Base-by-base conservation (phyloP, 192 early-diverging fungal species). In the Diversispora epigaea region DNA sequence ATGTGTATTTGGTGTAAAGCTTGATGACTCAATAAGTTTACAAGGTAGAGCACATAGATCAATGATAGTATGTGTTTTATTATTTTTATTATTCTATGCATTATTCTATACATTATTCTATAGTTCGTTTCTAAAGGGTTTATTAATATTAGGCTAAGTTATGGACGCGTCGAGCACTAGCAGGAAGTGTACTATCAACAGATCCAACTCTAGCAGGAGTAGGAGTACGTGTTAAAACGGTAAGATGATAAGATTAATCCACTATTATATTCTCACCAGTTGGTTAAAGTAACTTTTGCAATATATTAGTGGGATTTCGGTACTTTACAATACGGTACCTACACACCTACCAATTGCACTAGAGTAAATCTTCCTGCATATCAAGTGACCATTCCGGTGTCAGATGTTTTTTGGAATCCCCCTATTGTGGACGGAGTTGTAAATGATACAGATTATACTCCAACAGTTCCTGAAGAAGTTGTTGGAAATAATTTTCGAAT, bases 71-170 rank as follows among this genome's bases (percentile, higher is more conserved):
- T 66, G 64, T 47, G 19, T 60, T 47, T 47, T 66, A 22, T 66
- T 66, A 66, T 41, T 66, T 41, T 69, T 50, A 21, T 39, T 71
- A 21, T 62, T 39, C 15, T 25, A 39, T 25, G 11, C 14, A 2
- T 71, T n/a, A n/a, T n/a, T n/a, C n/a, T n/a, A n/a, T n/a, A n/a
- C n/a, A n/a, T n/a, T n/a, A n/a, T n/a, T n/a, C n/a, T n/a, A n/a
- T n/a, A n/a, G n/a, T n/a, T 71, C 7, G 56, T 71, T 19, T 71
- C 14, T 46, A 7, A 71, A 40, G 11, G 7, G 6, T 47, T 21
- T 70, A n/a, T 70, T 55, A 55, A 55, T 70, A 71, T 71, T 71
- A 71, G 50, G 68, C 68, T 32, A 71, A 15, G 41, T 71, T 71
- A 56, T 71, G 6, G 52, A 56, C 50, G 12, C 68, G 65, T n/a